Conservation (phyloP, 345 rosid genomes). For the Syzygium grande region DNA sequence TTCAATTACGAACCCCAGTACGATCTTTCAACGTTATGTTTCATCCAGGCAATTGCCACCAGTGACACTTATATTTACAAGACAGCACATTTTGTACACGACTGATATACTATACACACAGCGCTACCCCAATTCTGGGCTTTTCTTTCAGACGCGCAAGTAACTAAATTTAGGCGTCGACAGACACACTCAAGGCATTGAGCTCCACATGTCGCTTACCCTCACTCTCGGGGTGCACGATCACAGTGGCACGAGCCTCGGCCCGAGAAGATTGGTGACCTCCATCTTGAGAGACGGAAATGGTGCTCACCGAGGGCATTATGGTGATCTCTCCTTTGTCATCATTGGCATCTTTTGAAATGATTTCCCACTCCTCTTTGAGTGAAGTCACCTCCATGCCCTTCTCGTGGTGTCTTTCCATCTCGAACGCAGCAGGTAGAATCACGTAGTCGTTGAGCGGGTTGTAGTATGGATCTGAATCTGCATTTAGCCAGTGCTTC, state of each 20-base stretch:
- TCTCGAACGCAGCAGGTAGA: constrained; percentile 62
- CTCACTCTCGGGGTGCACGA: constrained; percentile 36
- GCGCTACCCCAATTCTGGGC: background rate
- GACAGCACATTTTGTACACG: background rate
- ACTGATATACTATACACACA: background rate
- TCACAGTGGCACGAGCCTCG: constrained; percentile 60
- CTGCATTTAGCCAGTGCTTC: constrained; percentile 86
- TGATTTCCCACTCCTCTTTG: constrained; percentile 89
- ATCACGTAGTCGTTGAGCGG: constrained; percentile 84
- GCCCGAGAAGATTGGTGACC: constrained; percentile 21
- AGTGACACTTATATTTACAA: background rate
- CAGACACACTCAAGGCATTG: constrained; percentile 60
- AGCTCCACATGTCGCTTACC: constrained; percentile 73
- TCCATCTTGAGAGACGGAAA: constrained; percentile 40
- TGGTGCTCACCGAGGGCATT: constrained; percentile 35
- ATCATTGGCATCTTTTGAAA: constrained; percentile 10
- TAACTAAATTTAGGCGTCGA: constrained; percentile 30
- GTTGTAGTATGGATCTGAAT: constrained; percentile 79
- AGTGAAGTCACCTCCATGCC: constrained; percentile 67
- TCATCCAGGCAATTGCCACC: background rate
- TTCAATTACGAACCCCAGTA: background rate
- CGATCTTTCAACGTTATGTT: background rate
- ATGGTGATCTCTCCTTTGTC: background rate
- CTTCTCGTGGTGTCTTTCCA: constrained; percentile 49
- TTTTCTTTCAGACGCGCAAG: background rate